Evolutionary conservation across 257 asterid species (phyloP).

Genomic region (Fraxinus anomala): DNA sequence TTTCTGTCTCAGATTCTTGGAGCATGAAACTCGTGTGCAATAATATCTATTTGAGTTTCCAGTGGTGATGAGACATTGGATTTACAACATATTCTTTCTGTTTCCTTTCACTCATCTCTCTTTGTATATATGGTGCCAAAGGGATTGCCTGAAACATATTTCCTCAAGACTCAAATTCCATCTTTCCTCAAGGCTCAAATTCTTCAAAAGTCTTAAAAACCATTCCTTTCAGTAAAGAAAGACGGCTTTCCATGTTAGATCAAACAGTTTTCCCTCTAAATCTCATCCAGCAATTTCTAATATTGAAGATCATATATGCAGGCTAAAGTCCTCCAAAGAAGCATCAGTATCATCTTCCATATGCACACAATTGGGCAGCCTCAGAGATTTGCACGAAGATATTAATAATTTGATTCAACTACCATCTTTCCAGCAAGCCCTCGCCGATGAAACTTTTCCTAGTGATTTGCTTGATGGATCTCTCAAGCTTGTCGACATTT

Average conservation of each 20-base stretch:
- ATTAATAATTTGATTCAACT: constrained; percentile 26
- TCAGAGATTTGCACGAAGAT: constrained; percentile 10
- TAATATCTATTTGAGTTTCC: neutral
- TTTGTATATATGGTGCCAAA: constrained; percentile 2
- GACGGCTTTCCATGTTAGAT: constrained; percentile 27
- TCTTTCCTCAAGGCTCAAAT: too few species aligned
- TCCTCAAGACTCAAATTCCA: neutral
- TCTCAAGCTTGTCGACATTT: constrained; percentile 27
- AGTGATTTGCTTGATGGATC: constrained; percentile 32
- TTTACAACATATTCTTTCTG: constrained; percentile 1
- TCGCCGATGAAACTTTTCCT: constrained; percentile 6
- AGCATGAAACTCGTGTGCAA: neutral
- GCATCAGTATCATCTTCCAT: constrained; percentile 3
- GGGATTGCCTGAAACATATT: neutral
- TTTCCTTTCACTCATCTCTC: neutral
- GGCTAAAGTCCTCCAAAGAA: constrained; percentile 20
- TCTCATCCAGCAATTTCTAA: constrained; percentile 25
- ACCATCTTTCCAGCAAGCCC: constrained; percentile 26
- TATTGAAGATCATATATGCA: constrained; percentile 27
- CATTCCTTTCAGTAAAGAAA: neutral
- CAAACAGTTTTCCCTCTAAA: constrained; percentile 35
- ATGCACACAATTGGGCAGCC: constrained; percentile 20
- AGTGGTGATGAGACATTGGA: constrained; percentile 2
- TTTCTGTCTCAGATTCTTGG: neutral
- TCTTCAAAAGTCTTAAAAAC: neutral